Base-by-base conservation (phyloP, 176 grass and related monocot genomes). In the Rhynchospora tenuis region DNA sequence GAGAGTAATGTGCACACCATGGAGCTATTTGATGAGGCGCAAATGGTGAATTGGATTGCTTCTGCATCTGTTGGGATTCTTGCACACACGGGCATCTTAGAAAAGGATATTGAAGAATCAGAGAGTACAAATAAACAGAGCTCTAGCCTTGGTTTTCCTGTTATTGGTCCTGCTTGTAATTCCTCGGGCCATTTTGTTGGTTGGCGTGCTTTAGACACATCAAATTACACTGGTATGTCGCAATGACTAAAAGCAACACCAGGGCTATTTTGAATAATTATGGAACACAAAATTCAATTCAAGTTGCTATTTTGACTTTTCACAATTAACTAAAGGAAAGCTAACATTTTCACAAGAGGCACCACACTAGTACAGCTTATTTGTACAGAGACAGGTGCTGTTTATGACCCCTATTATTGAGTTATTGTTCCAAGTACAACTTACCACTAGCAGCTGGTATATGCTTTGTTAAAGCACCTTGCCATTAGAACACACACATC, bases 11-110 rank as follows among this genome's bases (percentile, higher is more conserved):
- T 83, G 19, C 88, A 89, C 79, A 86, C 44, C 58, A 83, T 89
- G 78, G 88, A 89, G 69, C 65, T 89, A 22, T 89, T 89, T 57
- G 79, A 89, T 59, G 88, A 89, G 79, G 65, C 75, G n/a, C 88
- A 89, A 83, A 89, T 76, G 60, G 83, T 89, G 78, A 82, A 85
- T 58, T 83, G 84, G 84, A 78, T 89, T 28, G 88, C 76, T 22
- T 79, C 69, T 17, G 78, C 64, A 14, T 89, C 88, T 11, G 59
- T 86, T 13, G 88, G 88, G 10, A 83, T 89, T 78, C 86, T 88
- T n/a, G 59, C 57, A 11, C 81, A 84, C 56, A 43, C 7, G 23
- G 78, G 78, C 61, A 17, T 55, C 38, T 42, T 80, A 80, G 56
- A 61, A 58, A 43, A 80, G 38, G 78, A 61, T 19, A 58, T 29